A percentile compares a stretch with the other conserved stretches of the same genome.
Conservation (phyloP, 1,284 basidiomycete species). For the Microbotryomycetes sp. region DNA sequence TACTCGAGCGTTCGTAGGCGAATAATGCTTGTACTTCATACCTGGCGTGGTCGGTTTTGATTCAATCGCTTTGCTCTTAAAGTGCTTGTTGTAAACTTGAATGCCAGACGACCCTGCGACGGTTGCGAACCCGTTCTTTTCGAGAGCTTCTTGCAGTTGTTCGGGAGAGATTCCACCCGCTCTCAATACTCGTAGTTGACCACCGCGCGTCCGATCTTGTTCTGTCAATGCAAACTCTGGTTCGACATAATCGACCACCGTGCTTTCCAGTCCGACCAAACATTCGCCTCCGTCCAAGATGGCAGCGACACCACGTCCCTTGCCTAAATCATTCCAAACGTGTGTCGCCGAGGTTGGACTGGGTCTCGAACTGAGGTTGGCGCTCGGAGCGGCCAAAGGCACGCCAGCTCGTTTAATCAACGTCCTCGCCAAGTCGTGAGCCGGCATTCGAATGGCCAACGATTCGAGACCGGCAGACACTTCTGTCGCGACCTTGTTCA, state of each 20-base stretch:
- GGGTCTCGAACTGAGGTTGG: slow-evolving; percentile 89
- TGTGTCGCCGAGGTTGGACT: slow-evolving; percentile 89
- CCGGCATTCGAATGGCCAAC: slow-evolving; percentile 89
- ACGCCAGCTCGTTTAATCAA: slow-evolving; percentile 67
- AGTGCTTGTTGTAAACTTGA: slow-evolving; percentile 64
- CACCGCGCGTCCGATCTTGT: slow-evolving; percentile 49
- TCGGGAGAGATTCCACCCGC: slow-evolving; percentile 93
- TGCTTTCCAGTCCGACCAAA: slow-evolving; percentile 86
- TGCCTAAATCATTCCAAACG: slow-evolving; percentile 67
- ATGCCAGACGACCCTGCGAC: slow-evolving; percentile 39
- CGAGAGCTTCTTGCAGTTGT: slow-evolving; percentile 61
- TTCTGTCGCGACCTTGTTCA: slow-evolving; percentile 7
- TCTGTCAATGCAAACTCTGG: background rate
- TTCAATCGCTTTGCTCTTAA: slow-evolving; percentile 57
- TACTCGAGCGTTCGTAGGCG: slow-evolving; percentile 74
- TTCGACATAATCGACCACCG: slow-evolving; percentile 72
- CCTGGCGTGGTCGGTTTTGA: slow-evolving; percentile 76
- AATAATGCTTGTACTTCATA: slow-evolving; percentile 99
- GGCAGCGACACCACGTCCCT: slow-evolving; percentile 53
- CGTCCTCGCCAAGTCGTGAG: slow-evolving; percentile 83
- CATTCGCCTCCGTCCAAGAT: slow-evolving; percentile 92
- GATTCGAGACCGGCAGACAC: slow-evolving; percentile 68
- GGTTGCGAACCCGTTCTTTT: slow-evolving; percentile 37
- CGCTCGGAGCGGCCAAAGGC: slow-evolving; percentile 90
- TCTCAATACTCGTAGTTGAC: slow-evolving; percentile 64